Evolutionary conservation across 768 basidiomycete species (phyloP).

Genomic region (Lactarius sp.): DNA sequence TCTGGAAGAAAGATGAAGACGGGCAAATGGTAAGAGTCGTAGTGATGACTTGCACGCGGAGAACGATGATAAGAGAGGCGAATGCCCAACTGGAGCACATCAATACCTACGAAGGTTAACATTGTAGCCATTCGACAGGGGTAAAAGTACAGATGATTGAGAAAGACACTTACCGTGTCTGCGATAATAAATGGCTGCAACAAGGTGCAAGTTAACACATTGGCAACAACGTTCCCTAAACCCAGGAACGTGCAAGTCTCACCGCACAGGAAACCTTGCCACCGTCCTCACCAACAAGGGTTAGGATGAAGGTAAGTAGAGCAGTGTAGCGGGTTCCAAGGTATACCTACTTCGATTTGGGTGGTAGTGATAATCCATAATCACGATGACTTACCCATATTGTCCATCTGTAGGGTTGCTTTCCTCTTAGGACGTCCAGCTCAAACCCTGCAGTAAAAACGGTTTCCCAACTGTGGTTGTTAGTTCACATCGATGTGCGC

Average conservation of each 20-base stretch:
- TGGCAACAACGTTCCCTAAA: neutral
- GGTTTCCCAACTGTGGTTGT: conserved; percentile 2
- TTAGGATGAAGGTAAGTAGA: neutral
- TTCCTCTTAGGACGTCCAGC: neutral
- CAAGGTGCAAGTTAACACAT: neutral
- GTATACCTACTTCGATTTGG: conserved; percentile 8
- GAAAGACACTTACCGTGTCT: neutral
- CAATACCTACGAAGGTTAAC: neutral
- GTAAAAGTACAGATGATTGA: neutral
- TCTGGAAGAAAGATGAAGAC: neutral
- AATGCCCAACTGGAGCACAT: neutral
- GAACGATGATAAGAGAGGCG: conserved; percentile 2
- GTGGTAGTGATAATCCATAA: too few species aligned
- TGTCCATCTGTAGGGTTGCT: neutral
- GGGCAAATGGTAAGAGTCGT: neutral
- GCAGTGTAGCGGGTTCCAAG: conserved; percentile 6
- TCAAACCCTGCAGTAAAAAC: neutral
- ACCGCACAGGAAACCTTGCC: neutral
- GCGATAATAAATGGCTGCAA: neutral
- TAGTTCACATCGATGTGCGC: neutral
- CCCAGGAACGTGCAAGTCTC: neutral
- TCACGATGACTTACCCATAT: conserved; percentile 1
- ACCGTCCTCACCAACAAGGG: neutral
- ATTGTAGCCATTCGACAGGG: neutral
- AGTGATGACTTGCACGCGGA: conserved; percentile 1